Evolutionary conservation across 2,329 filamentous ascomycete genomes (phyloP).

Genomic region (Penicillium sp.): DNA sequence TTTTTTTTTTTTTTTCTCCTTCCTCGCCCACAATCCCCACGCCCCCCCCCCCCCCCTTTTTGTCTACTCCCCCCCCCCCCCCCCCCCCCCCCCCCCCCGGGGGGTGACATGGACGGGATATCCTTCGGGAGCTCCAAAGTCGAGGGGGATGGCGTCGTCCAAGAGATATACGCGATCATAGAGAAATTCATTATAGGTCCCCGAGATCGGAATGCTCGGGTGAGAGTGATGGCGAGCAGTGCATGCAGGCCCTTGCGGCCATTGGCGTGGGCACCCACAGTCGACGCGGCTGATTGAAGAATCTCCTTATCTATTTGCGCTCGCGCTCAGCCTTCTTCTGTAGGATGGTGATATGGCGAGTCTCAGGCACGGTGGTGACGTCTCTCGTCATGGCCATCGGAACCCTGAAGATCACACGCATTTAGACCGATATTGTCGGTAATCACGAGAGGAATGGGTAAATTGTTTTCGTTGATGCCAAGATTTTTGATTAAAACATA

Average conservation of each 20-base stretch:
- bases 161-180: too few species aligned
- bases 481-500: too few species aligned
- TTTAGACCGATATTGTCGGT: constrained; percentile 39
- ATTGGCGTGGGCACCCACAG: constrained; percentile 38
- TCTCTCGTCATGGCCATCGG: constrained; percentile 58
- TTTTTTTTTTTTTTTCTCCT: too few species aligned
- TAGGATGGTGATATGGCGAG: constrained; percentile 58
- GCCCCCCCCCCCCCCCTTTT: too few species aligned
- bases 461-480: too few species aligned
- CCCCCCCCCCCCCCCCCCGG: too few species aligned
- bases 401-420: constrained; percentile 57
- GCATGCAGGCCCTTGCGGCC: constrained; percentile 68
- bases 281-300: constrained; percentile 63
- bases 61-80: too few species aligned
- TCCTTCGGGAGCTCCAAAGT: too few species aligned
- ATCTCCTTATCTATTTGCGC: constrained; percentile 48
- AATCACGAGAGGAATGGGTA: constrained; percentile 26
- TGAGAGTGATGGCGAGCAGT: constrained; percentile 69
- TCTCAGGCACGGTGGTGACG: constrained; percentile 55
- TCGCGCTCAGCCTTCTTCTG: constrained; percentile 58
- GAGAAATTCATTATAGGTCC: constrained; percentile 55
- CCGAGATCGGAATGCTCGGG: constrained; percentile 58
- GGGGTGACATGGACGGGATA: too few species aligned
- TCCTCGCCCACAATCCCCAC: too few species aligned
- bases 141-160: too few species aligned